phyloP scores from a whole-genome alignment of 2,329 filamentous ascomycete species.

The Teratosphaeria pseudoeucalypti region DNA sequence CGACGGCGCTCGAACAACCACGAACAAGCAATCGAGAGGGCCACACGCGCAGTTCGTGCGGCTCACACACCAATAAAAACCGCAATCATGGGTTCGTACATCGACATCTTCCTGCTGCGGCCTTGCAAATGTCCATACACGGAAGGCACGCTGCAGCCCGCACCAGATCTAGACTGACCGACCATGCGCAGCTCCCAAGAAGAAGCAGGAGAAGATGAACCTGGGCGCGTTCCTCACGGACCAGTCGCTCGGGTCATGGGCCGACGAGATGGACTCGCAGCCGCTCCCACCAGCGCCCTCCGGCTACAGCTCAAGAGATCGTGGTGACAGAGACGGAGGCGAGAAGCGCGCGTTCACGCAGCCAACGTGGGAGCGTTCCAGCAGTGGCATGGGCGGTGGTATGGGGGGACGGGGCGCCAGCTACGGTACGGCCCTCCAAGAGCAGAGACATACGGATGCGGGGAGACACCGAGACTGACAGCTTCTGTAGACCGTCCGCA shows the following conservation, averaged over 20 bases:
- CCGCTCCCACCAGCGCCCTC: constrained; percentile 22
- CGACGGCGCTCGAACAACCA: constrained; percentile 1
- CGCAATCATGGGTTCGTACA: constrained; percentile 50
- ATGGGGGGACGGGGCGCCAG: constrained; percentile 17
- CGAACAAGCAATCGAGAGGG: constrained; percentile 1
- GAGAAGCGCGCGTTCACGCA: constrained; percentile 38
- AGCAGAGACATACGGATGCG: background rate
- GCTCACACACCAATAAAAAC: constrained; percentile 17
- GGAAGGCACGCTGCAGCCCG: background rate
- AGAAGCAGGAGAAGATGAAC: constrained; percentile 93
- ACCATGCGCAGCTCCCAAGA: constrained; percentile 49
- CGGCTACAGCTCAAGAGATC: constrained; percentile 15
- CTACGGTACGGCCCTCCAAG: constrained; percentile 19
- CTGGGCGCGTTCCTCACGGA: constrained; percentile 92
- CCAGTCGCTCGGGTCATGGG: constrained; percentile 84
- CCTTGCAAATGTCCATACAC: background rate
- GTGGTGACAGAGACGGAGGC: constrained; percentile 24
- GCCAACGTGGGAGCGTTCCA: constrained; percentile 19
- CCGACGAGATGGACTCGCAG: constrained; percentile 79
- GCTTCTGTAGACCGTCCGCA: constrained; percentile 25
- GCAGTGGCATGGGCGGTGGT: constrained; percentile 11
- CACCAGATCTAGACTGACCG: constrained; percentile 10
- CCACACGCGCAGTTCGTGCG: constrained; percentile 8
- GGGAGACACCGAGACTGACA: constrained; percentile 7
- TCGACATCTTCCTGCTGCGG: background rate